Conservation (phyloP, 805 yeast genomes). For the Candida vaughaniae region DNA sequence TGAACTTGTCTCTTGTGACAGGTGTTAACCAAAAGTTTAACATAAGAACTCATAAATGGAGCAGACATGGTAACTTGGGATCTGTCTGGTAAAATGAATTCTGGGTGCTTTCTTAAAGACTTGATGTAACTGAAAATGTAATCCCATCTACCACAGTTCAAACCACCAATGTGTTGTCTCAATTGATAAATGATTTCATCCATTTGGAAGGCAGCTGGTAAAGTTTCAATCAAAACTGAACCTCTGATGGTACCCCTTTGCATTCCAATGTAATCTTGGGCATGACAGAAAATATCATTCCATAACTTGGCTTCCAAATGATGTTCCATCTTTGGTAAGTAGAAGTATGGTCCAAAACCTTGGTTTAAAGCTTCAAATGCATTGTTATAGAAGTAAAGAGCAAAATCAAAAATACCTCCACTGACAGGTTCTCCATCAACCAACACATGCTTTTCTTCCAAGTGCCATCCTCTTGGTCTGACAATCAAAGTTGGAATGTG, state of each 20-base stretch:
- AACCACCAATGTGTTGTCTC: slow-evolving; percentile 74
- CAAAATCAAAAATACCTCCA: slow-evolving; percentile 79
- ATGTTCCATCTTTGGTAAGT: slow-evolving; percentile 85
- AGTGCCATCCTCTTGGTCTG: slow-evolving; percentile 89
- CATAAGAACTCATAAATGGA: slow-evolving; percentile 79
- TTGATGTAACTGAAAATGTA: slow-evolving; percentile 81
- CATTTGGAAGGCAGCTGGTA: slow-evolving; percentile 85
- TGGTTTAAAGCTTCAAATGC: slow-evolving; percentile 58
- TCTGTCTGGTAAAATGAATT: slow-evolving; percentile 74
- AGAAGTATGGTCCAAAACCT: slow-evolving; percentile 80
- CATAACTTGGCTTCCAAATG: slow-evolving; percentile 79
- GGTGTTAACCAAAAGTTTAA: slow-evolving; percentile 65
- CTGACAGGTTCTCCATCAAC: slow-evolving; percentile 76
- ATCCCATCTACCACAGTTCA: slow-evolving; percentile 91
- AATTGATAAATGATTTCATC: slow-evolving; percentile 79
- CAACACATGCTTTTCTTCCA: slow-evolving; percentile 68
- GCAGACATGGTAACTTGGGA: slow-evolving; percentile 77
- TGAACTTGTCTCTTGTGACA: slow-evolving; percentile 80
- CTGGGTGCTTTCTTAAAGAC: slow-evolving; percentile 65
- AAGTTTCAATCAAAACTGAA: slow-evolving; percentile 77
- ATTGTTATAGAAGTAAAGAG: slow-evolving; percentile 73
- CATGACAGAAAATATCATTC: slow-evolving; percentile 75
- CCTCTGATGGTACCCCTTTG: slow-evolving; percentile 80
- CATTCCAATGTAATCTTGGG: slow-evolving; percentile 69
- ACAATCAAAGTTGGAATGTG: slow-evolving; percentile 77